Evolutionary conservation across 2,329 filamentous ascomycete genomes (phyloP).

Genomic region (Keithomyces neogunnii): DNA sequence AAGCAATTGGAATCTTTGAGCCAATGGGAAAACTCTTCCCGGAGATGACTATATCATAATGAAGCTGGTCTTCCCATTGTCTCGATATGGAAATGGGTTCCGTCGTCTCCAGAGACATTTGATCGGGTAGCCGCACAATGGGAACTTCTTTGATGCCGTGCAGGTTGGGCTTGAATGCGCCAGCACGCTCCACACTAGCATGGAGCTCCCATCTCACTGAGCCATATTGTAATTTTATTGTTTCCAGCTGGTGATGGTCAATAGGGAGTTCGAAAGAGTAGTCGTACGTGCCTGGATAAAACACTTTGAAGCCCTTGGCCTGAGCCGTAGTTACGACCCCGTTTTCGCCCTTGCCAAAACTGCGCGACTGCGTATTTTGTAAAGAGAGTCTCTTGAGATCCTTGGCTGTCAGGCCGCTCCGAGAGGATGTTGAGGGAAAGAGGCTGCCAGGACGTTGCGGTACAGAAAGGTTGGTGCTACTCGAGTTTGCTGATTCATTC

Average conservation of each 20-base stretch:
- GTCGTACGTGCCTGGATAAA: slow-evolving; percentile 62
- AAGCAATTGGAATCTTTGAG: slow-evolving; percentile 80
- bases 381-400: slow-evolving; percentile 64
- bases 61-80: slow-evolving; percentile 90
- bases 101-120: slow-evolving; percentile 80
- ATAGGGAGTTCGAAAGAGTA: slow-evolving; percentile 80
- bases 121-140: slow-evolving; percentile 77
- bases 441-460: slow-evolving; percentile 12
- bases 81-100: slow-evolving; percentile 91
- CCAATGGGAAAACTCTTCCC: slow-evolving; percentile 91
- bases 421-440: slow-evolving; percentile 13
- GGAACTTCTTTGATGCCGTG: slow-evolving; percentile 74
- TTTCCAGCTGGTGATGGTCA: slow-evolving; percentile 82
- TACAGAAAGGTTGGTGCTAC: slow-evolving; percentile 22
- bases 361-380: slow-evolving; percentile 73
- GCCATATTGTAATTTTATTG: slow-evolving; percentile 77
- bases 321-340: slow-evolving; percentile 51
- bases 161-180: slow-evolving; percentile 83
- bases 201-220: slow-evolving; percentile 85
- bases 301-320: slow-evolving; percentile 74
- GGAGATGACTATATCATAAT: slow-evolving; percentile 94
- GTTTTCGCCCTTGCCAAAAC: slow-evolving; percentile 72
- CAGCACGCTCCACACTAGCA: slow-evolving; percentile 74
- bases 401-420: slow-evolving; percentile 28
- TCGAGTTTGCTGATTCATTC: slow-evolving; percentile 24